These are phyloP conservation scores for Colletotrichum godetiae DNA, from an alignment of 2,329 filamentous ascomycete genomes.

Conservation along the genomic window DNA sequence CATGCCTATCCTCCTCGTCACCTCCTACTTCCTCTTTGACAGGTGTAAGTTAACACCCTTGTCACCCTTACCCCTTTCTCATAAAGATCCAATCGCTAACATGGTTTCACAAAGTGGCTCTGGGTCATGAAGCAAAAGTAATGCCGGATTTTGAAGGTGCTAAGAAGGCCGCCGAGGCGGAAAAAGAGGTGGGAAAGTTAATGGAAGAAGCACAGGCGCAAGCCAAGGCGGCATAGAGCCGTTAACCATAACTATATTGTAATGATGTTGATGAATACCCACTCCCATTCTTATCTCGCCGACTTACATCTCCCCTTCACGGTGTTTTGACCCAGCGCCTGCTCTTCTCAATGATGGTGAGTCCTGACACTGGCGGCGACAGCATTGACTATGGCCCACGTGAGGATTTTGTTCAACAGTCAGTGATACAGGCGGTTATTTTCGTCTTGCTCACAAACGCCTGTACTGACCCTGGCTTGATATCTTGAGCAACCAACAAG, in stretches of 20 bases:
- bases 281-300: not conserved
- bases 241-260: not conserved
- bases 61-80: not conserved
- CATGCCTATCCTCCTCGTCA: constrained; percentile 65
- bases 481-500: too few relatives aligned
- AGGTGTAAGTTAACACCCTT: constrained; percentile 50
- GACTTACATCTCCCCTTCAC: not conserved
- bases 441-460: not conserved
- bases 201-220: constrained; percentile 2
- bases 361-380: too few relatives aligned
- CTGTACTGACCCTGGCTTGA: too few relatives aligned
- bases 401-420: too few relatives aligned
- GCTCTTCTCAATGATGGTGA: not conserved
- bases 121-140: constrained; percentile 45
- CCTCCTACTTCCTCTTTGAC: constrained; percentile 65
- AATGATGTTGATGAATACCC: constrained; percentile 29
- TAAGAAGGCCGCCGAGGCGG: not conserved
- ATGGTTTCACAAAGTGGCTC: constrained; percentile 40
- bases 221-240: constrained; percentile 16
- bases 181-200: not conserved
- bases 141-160: constrained; percentile 35
- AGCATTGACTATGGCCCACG: too few relatives aligned
- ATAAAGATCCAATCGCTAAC: not conserved
- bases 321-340: too few relatives aligned
- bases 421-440: not conserved